Conservation (phyloP, 2,329 filamentous ascomycete genomes). For the Colletotrichum siamense region DNA sequence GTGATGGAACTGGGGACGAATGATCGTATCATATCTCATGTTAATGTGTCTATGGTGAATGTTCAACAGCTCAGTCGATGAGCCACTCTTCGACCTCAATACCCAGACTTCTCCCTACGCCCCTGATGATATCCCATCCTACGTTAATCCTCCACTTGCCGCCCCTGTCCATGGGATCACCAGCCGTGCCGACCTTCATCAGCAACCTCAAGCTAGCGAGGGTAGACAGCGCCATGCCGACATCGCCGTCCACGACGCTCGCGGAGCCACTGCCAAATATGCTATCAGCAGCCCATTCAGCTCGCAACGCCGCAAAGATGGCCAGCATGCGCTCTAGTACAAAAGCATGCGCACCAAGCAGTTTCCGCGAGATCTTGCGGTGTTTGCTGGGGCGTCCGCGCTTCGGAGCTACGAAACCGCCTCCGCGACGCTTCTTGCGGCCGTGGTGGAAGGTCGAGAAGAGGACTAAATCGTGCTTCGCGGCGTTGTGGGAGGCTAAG, state of each 20-base stretch:
- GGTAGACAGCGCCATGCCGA: constrained; percentile 73
- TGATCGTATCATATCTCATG: neutral
- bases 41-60: neutral
- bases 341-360: constrained; percentile 79
- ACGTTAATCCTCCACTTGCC: constrained; percentile 81
- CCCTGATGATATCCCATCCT: constrained; percentile 77
- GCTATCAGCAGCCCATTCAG: constrained; percentile 52
- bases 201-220: constrained; percentile 74
- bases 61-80: constrained; percentile 55
- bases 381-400: constrained; percentile 53
- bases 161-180: constrained; percentile 71
- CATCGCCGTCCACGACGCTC: constrained; percentile 54
- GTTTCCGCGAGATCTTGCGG: constrained; percentile 76
- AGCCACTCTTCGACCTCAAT: constrained; percentile 83
- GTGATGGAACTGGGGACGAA: neutral
- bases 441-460: constrained; percentile 75
- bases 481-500: constrained; percentile 80
- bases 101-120: constrained; percentile 74
- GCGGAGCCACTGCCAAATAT: constrained; percentile 43
- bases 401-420: constrained; percentile 40
- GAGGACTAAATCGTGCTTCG: constrained; percentile 73
- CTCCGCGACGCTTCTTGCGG: constrained; percentile 54
- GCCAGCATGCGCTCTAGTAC: constrained; percentile 80
- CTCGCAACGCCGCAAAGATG: constrained; percentile 72
- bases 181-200: constrained; percentile 65